A percentile compares a stretch with the other conserved stretches of the same genome.
These are phyloP conservation scores for Houttuynia cordata DNA, from an alignment of 164 flowering plant species.

Conservation along the genomic window DNA sequence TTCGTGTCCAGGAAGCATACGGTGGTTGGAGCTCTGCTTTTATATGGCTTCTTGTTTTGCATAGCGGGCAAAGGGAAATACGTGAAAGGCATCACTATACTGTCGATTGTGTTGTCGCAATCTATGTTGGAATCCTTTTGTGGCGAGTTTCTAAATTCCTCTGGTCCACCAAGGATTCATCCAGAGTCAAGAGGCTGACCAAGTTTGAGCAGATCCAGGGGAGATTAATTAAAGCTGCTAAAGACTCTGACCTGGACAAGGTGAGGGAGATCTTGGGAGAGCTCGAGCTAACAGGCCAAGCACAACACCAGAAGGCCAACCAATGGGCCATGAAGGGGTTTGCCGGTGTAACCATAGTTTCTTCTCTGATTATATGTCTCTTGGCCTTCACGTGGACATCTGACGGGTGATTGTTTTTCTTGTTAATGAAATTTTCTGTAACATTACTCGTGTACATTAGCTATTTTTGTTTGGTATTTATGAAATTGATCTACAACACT, in stretches of 20 bases:
- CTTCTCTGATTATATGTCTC: constrained; percentile 35
- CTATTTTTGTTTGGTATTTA: no score
- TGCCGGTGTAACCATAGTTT: constrained; percentile 36
- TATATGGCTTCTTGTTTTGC: no score
- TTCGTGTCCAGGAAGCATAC: constrained; percentile 69
- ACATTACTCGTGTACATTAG: no score
- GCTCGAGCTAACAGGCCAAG: no score
- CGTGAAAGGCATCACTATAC: no score
- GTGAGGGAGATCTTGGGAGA: no score
- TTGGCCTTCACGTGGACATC: no score
- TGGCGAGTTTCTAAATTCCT: constrained; percentile 86
- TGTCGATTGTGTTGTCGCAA: constrained; percentile 82
- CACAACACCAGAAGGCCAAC: constrained; percentile 40
- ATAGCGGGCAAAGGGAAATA: no score
- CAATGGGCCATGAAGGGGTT: constrained; percentile 40
- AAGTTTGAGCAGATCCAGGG: constrained; percentile 68
- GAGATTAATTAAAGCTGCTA: constrained; percentile 32
- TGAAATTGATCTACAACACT: no score
- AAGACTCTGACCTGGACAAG: no score
- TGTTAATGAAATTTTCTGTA: no score
- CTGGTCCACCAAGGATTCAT: constrained; percentile 47
- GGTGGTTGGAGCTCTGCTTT: constrained; percentile 83
- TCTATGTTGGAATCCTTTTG: constrained; percentile 76
- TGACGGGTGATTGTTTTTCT: no score
- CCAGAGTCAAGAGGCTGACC: constrained; percentile 24